phyloP scores from a whole-genome alignment of 805 yeast genomes.

The Cyberlindnera mississippiensis region DNA sequence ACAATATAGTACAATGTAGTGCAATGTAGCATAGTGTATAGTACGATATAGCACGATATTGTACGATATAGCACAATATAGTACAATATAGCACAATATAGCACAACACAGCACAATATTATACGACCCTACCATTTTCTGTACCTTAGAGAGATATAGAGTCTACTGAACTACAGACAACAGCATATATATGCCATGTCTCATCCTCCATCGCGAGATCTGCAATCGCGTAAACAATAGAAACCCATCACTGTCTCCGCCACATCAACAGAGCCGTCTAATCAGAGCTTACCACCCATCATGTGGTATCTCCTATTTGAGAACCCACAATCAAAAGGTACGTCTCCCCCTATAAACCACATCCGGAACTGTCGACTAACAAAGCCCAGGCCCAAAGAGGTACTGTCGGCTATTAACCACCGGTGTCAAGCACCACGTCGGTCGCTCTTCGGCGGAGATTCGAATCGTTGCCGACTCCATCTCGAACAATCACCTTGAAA shows the following conservation, averaged over 20 bases:
- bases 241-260: not conserved
- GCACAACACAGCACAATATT: too few relatives aligned
- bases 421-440: not conserved
- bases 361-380: not conserved
- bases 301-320: constrained; percentile 3
- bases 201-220: too few relatives aligned
- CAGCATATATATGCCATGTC: too few relatives aligned
- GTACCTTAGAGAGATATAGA: too few relatives aligned
- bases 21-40: too few relatives aligned
- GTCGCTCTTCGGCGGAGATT: not conserved
- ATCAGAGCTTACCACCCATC: not conserved
- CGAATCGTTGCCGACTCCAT: not conserved
- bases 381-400: not conserved
- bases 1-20: too few relatives aligned
- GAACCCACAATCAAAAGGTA: not conserved
- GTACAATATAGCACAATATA: too few relatives aligned
- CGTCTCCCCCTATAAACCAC: not conserved
- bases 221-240: not conserved
- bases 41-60: too few relatives aligned
- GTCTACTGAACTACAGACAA: too few relatives aligned
- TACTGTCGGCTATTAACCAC: not conserved
- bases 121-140: too few relatives aligned
- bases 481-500: not conserved
- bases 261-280: not conserved
- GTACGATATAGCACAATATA: too few relatives aligned